Conservation (phyloP, 768 basidiomycete species). For the Kwoniella bestiolae region DNA sequence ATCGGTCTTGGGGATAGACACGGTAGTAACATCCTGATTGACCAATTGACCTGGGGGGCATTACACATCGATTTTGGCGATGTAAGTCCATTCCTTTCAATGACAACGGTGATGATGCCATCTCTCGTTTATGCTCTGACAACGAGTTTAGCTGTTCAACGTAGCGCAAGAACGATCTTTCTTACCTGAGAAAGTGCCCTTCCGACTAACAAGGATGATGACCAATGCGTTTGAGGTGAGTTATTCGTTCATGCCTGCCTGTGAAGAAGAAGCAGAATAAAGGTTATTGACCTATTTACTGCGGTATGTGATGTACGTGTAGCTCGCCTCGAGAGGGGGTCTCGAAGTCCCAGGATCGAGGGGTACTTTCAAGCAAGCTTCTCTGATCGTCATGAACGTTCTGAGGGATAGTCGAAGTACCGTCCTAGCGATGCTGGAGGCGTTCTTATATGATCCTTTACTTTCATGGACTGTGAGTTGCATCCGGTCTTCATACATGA, state of each 20-base stretch:
- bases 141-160: conserved; percentile 43
- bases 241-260: too few species aligned
- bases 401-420: conserved; percentile 56
- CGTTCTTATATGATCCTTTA: conserved; percentile 59
- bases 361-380: conserved; percentile 57
- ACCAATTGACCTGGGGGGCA: conserved; percentile 51
- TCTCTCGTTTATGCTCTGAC: too few species aligned
- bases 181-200: conserved; percentile 59
- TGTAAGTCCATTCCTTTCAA: conserved; percentile 51
- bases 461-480: conserved; percentile 52
- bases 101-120: too few species aligned
- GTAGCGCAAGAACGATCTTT: conserved; percentile 55
- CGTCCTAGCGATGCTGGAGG: conserved; percentile 58
- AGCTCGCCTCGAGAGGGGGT: conserved; percentile 46
- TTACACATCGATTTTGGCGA: conserved; percentile 58
- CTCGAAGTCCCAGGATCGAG: conserved; percentile 45
- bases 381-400: conserved; percentile 54
- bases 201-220: conserved; percentile 59
- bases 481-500: too few species aligned
- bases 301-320: background rate
- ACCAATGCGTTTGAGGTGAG: conserved; percentile 57
- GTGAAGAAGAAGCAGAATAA: too few species aligned
- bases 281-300: too few species aligned
- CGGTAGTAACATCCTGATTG: conserved; percentile 54
- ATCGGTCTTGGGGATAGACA: conserved; percentile 59